Conservation (phyloP, 345 rosid species). For the Moricandia arvensis region DNA sequence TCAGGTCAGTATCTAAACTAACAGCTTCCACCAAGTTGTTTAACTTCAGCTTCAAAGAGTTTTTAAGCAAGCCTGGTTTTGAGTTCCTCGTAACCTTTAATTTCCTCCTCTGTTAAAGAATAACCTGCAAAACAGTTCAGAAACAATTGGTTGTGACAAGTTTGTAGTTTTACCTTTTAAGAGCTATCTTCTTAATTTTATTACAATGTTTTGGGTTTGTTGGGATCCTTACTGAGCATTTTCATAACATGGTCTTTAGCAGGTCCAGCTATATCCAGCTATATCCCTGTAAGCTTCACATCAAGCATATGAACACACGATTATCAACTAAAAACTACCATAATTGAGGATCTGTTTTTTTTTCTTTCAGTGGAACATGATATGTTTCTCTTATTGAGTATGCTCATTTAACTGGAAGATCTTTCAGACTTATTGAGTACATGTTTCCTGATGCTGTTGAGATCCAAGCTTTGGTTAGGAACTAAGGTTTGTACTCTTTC, state of each 20-base stretch:
- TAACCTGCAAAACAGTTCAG: too few relatives aligned
- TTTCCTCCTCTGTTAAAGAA: too few relatives aligned
- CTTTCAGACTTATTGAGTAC: slow-evolving; percentile 89
- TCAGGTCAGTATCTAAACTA: neutral
- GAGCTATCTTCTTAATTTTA: too few relatives aligned
- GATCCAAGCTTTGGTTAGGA: slow-evolving; percentile 86
- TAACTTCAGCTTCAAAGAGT: neutral
- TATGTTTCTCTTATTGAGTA: slow-evolving; percentile 92
- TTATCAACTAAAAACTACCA: neutral
- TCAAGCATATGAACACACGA: neutral
- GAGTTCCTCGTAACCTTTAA: too few relatives aligned
- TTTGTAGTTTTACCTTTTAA: too few relatives aligned
- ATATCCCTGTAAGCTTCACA: neutral
- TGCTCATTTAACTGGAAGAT: slow-evolving; percentile 77
- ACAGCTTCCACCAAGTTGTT: neutral
- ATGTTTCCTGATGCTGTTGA: slow-evolving; percentile 97
- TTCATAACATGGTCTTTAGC: neutral
- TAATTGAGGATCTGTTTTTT: neutral
- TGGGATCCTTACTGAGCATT: neutral
- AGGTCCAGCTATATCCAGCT: neutral
- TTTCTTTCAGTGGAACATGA: slow-evolving; percentile 65
- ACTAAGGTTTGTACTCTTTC: slow-evolving; percentile 91
- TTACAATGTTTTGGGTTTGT: neutral
- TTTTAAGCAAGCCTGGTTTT: too few relatives aligned
- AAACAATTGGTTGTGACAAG: too few relatives aligned